These are phyloP conservation scores for Mytilinidion resinicola DNA, from an alignment of 495 filamentous ascomycete genomes.

Conservation along the genomic window DNA sequence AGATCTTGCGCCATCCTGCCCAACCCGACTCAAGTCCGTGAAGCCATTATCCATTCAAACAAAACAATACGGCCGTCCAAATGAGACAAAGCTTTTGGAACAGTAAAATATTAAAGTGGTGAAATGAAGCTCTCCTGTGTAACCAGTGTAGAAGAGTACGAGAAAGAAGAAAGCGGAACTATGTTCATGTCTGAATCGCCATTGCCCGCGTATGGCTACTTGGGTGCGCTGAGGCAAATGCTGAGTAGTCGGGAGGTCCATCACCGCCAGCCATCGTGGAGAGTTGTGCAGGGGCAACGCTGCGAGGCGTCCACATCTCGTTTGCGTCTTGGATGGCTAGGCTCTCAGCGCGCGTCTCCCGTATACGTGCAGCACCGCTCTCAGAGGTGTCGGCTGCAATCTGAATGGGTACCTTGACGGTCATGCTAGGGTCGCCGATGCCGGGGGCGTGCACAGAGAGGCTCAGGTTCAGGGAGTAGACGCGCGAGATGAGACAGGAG, in stretches of 20 bases:
- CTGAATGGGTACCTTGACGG: slow-evolving; percentile 71
- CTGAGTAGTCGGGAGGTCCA: not conserved
- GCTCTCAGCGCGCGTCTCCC: slow-evolving; percentile 10
- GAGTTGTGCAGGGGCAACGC: not conserved
- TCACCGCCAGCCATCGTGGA: not conserved
- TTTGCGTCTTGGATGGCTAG: slow-evolving; percentile 6
- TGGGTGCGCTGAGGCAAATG: not conserved
- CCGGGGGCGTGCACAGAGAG: slow-evolving; percentile 55
- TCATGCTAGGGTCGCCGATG: slow-evolving; percentile 50
- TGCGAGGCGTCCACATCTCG: slow-evolving; percentile 16
- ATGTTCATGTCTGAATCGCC: too few species aligned
- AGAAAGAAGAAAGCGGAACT: too few species aligned
- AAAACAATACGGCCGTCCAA: too few species aligned
- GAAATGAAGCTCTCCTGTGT: too few species aligned
- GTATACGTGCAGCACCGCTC: slow-evolving; percentile 16
- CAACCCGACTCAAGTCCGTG: too few species aligned
- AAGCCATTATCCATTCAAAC: too few species aligned
- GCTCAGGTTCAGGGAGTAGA: slow-evolving; percentile 67
- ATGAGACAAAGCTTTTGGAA: too few species aligned
- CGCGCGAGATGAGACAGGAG: slow-evolving; percentile 72
- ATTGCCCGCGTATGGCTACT: too few species aligned
- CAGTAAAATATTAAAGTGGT: too few species aligned
- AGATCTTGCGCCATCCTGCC: too few species aligned
- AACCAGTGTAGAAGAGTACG: too few species aligned
- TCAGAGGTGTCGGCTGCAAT: slow-evolving; percentile 42